Base-by-base conservation (phyloP, 2,329 filamentous ascomycete species). In the Alternaria atra region DNA sequence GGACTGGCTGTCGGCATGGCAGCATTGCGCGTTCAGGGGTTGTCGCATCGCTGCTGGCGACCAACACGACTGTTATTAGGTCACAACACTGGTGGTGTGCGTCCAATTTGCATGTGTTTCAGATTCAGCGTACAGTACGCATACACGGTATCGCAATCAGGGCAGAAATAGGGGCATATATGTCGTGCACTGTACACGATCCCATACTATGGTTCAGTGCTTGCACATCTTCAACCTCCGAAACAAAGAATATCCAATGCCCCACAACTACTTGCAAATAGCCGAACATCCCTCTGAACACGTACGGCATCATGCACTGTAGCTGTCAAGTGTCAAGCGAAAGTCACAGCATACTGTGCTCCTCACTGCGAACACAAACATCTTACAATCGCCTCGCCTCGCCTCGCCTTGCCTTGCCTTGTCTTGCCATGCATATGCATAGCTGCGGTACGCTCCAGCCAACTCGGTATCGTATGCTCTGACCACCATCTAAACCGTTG, bases 101-200 rank as follows among this genome's bases (percentile, higher is more conserved):
- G 50, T 58, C 53, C 59, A 68, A 67, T 71, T 59, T 69, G 67
- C 60, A 59, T 60, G 43, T 55, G 66, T 60, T 61, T 65, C 65
- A 62, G 46, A 29, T 40, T 37, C 27, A 30, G 46, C 23, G 32
- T 42, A 57, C 32, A 30, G 43, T 56, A 57, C 61, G 55, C 53
- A 50, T 51, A 55, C 29, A 37, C 25, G n/a, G 42, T 43, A 47
- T 51, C 54, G 40, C 50, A 39, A 35, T 12, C 53, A 52, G 53
- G 58, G 50, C 55, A 60, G 32, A 32, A 59, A 67, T 64, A 67
- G 64, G 61, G 58, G 61, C 17, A n/a, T 46, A 32, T 30, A 51
- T 23, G 17, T 27, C 20, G 44, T 56, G 54, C 43, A 50, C 54
- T 37, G 29, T 43, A 30, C 10, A 40, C 42, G 13, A 20, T 37